Base-by-base conservation (phyloP, 2,329 filamentous ascomycete species). In the Thermothelomyces thermophilus region DNA sequence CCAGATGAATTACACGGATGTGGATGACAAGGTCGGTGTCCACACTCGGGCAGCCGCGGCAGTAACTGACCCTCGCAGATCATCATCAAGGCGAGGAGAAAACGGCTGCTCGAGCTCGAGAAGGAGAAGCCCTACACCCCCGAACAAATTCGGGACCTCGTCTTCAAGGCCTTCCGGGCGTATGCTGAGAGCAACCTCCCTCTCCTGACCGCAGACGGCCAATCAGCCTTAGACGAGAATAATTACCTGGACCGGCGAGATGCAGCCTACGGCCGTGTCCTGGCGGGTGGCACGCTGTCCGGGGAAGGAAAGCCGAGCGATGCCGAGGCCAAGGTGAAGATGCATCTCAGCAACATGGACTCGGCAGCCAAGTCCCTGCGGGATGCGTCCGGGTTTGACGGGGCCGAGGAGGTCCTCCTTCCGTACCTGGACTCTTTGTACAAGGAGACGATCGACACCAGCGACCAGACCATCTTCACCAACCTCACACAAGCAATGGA, bases 401-500 rank as follows among this genome's bases (percentile, higher is more conserved):
- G 75, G 28, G 72, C 74, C 24, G 79, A 83, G 56, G 79, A 83
- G 56, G 80, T 95, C 17, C 70, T 97, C 7, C 72, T 93, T 11
- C 87, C 89, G 0, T 93, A 91, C 62, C 77, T 97, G 16, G 91
- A 97, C 62, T 78, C 76, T 9, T 64, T 82, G 3, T 78, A 83
- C 64, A 80, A 79, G 65, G 76, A 80, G 61, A 75, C 73, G 0
- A 76, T 83, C 54, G 79, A 83, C 60, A 79, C 77, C 1, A 72
- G 71, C 49, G 79, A 83, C 57, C 79, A 83, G 63, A 75, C 73
- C 46, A 90, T 96, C 53, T 96, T 95, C 68, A 93, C 87, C 2
- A 82, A 87, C 56, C 77, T 97, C 24, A 95, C 91, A 0, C 78
- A 86, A 66, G 84, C 84, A 62, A 95, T 90, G 72, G 91, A 96